These are phyloP conservation scores for Babesia ovis DNA, from an alignment of 169 alveolate species.

Conservation along the genomic window DNA sequence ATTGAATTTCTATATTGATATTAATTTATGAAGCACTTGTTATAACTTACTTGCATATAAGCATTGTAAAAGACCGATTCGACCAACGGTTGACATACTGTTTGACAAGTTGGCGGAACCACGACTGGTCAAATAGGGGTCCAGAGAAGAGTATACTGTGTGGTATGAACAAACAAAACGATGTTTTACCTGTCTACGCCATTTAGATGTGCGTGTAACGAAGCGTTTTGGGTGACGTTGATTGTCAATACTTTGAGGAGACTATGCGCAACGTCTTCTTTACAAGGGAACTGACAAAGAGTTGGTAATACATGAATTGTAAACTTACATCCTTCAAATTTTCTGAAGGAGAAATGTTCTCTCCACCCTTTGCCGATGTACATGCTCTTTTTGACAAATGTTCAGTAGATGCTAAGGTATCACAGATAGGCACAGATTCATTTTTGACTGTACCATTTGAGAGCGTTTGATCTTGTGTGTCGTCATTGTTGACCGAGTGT, in stretches of 20 bases:
- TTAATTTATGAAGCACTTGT: not conserved
- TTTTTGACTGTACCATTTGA: not conserved
- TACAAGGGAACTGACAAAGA: not conserved
- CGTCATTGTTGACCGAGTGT: no score
- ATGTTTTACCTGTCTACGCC: conserved; percentile 31
- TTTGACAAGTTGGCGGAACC: conserved; percentile 9
- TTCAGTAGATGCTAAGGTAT: not conserved
- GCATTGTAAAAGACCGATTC: conserved; percentile 9
- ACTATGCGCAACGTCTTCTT: conserved; percentile 51
- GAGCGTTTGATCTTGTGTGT: not conserved
- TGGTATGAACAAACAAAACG: not conserved
- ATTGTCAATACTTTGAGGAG: conserved; percentile 23
- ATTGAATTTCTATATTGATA: conserved; percentile 4
- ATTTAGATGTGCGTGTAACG: conserved; percentile 16
- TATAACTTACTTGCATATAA: conserved; percentile 4
- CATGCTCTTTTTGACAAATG: not conserved
- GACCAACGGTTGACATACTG: conserved; percentile 26
- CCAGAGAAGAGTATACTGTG: conserved; percentile 52
- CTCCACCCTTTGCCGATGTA: not conserved
- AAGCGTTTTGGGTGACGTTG: conserved; percentile 44
- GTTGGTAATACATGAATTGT: no score
- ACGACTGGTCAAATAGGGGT: not conserved
- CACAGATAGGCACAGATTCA: not conserved
- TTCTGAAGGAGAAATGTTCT: not conserved
- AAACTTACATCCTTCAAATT: not conserved